Percentiles rank a stretch among this genome's conserved stretches.
Evolutionary conservation across 2,329 filamentous ascomycete species (phyloP).

Genomic region (Monosporascus sp.): DNA sequence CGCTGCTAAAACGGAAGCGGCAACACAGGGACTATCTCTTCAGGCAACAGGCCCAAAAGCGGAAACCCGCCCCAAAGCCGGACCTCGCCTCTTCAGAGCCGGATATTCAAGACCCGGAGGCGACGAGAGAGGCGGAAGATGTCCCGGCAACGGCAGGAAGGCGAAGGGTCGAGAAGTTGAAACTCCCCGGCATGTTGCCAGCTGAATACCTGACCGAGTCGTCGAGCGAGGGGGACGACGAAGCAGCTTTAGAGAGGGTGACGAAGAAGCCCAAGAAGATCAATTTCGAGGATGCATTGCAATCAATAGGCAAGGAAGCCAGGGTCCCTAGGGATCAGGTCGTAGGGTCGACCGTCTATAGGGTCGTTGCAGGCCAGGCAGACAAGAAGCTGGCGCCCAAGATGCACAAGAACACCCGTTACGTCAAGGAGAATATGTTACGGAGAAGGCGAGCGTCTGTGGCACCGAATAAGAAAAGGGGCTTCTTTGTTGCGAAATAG

Average conservation of each 20-base stretch:
- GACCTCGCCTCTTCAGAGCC: constrained; percentile 14
- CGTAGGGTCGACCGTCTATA: constrained; percentile 50
- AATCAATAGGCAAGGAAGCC: constrained; percentile 30
- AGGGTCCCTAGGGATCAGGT: constrained; percentile 40
- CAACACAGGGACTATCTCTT: constrained; percentile 49
- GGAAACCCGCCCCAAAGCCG: constrained; percentile 31
- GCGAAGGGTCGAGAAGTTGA: constrained; percentile 28
- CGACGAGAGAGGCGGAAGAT: constrained; percentile 13
- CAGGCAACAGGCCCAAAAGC: constrained; percentile 49
- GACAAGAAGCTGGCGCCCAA: constrained; percentile 46
- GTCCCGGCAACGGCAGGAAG: constrained; percentile 14
- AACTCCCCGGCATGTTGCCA: constrained; percentile 43
- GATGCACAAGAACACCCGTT: constrained; percentile 35
- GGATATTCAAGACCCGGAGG: constrained; percentile 17
- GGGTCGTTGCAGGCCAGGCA: constrained; percentile 39
- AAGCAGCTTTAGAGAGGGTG: constrained; percentile 16
- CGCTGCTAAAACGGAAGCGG: constrained; percentile 48
- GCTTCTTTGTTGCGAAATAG: constrained; percentile 38
- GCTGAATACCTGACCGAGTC: constrained; percentile 50
- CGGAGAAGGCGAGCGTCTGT: constrained; percentile 36
- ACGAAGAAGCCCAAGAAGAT: constrained; percentile 35
- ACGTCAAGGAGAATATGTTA: constrained; percentile 40
- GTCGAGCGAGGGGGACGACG: constrained; percentile 19
- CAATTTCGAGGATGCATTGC: constrained; percentile 37
- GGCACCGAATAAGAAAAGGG: constrained; percentile 27